phyloP scores from a whole-genome alignment of 768 basidiomycete species.

The Lactarius tabidus region DNA sequence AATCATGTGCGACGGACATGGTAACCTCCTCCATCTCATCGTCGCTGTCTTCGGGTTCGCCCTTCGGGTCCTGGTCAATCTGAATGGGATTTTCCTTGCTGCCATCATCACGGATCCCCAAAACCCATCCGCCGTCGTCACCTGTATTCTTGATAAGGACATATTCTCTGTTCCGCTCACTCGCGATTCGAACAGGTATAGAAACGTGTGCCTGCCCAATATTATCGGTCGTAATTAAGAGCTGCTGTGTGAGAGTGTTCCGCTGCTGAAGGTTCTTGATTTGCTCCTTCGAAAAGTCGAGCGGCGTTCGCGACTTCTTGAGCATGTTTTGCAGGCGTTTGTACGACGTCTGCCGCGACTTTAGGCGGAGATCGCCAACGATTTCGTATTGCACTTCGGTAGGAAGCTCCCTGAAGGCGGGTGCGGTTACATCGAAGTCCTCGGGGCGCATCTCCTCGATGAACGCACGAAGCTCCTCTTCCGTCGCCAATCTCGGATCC shows the following conservation, averaged over 20 bases:
- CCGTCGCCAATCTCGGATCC: conserved; percentile 93
- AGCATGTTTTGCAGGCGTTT: conserved; percentile 91
- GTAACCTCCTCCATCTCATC: conserved; percentile 79
- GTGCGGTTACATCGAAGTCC: conserved; percentile 88
- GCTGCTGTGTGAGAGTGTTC: conserved; percentile 88
- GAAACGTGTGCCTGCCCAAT: conserved; percentile 87
- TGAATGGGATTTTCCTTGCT: conserved; percentile 82
- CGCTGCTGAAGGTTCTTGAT: conserved; percentile 87
- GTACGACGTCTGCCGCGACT: conserved; percentile 92
- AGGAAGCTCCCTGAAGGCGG: conserved; percentile 87
- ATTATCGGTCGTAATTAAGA: conserved; percentile 86
- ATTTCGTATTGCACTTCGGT: conserved; percentile 99
- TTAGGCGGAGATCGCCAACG: conserved; percentile 89
- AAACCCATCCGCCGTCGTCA: conserved; percentile 85
- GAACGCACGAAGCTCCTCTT: conserved; percentile 88
- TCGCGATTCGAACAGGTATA: conserved; percentile 92
- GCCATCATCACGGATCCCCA: conserved; percentile 87
- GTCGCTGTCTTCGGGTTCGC: conserved; percentile 34
- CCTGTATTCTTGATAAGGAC: conserved; percentile 91
- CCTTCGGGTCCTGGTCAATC: conserved; percentile 59
- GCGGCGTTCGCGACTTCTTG: conserved; percentile 65
- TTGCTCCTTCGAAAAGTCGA: conserved; percentile 96
- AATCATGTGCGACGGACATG: conserved; percentile 45
- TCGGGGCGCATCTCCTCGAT: conserved; percentile 96
- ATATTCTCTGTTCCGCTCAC: conserved; percentile 92